These are phyloP conservation scores for Trypanosoma grayi DNA, from an alignment of 208 protist species.

Conservation along the genomic window DNA sequence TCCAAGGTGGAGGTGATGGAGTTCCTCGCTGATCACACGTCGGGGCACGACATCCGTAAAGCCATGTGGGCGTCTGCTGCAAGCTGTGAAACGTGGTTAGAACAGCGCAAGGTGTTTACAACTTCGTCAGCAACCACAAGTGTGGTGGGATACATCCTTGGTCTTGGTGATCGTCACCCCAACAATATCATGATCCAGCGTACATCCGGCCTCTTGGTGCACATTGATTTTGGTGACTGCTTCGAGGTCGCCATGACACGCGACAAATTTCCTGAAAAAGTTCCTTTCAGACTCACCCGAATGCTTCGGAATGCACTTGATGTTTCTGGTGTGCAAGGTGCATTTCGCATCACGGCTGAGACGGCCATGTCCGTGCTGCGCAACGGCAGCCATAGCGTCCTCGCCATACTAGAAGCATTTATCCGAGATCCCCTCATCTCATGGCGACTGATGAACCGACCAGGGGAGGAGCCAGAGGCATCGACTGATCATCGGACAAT, in stretches of 20 bases:
- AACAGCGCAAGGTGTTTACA: slow-evolving; percentile 97
- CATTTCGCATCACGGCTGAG: slow-evolving; percentile 96
- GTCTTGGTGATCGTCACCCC: slow-evolving; percentile 99
- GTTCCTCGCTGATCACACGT: slow-evolving; percentile 94
- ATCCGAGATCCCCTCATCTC: slow-evolving; percentile 99
- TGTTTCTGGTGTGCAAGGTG: slow-evolving; percentile 98
- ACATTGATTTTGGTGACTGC: slow-evolving; percentile 99
- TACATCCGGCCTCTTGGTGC: slow-evolving; percentile 96
- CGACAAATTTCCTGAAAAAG: slow-evolving; percentile 99
- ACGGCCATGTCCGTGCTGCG: slow-evolving; percentile 97
- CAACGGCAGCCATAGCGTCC: slow-evolving; percentile 97
- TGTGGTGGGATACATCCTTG: slow-evolving; percentile 98
- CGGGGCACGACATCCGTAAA: slow-evolving; percentile 95
- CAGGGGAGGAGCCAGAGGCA: slow-evolving; percentile 64
- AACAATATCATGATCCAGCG: slow-evolving; percentile 99
- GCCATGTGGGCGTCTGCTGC: slow-evolving; percentile 95
- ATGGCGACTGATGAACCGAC: slow-evolving; percentile 94
- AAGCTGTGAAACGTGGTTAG: slow-evolving; percentile 98
- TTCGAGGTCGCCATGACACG: slow-evolving; percentile 99
- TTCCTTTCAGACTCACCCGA: slow-evolving; percentile 99
- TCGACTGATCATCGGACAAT: slow-evolving; percentile 74
- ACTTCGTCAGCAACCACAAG: slow-evolving; percentile 98
- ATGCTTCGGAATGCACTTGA: slow-evolving; percentile 99
- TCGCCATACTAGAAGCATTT: slow-evolving; percentile 99
- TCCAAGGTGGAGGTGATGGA: slow-evolving; percentile 94